phyloP scores from a whole-genome alignment of 805 yeast genomes.

The Metschnikowia matae region DNA sequence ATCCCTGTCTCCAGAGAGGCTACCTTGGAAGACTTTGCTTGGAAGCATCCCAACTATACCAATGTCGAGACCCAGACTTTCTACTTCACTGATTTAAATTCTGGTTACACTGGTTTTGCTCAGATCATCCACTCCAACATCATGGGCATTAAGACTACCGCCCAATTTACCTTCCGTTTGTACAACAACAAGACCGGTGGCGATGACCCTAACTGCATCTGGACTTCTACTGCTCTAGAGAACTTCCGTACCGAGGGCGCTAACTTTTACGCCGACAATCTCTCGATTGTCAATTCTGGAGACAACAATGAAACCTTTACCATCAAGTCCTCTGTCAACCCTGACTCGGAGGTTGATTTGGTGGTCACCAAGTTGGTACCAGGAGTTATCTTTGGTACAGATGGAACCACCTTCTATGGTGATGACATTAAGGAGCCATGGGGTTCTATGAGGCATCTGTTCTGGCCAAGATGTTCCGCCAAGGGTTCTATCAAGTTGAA shows the following conservation, averaged over 20 bases:
- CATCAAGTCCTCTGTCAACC: slow-evolving; percentile 62
- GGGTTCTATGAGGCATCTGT: slow-evolving; percentile 95
- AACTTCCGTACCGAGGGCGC: slow-evolving; percentile 70
- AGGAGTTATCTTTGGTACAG: slow-evolving; percentile 85
- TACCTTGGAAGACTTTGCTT: slow-evolving; percentile 62
- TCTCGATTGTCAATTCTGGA: slow-evolving; percentile 60
- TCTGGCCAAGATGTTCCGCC: slow-evolving; percentile 89
- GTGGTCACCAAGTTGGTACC: slow-evolving; percentile 57
- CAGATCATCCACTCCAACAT: slow-evolving; percentile 93
- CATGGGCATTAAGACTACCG: slow-evolving; percentile 81
- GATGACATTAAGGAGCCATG: slow-evolving; percentile 81
- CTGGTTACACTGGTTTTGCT: slow-evolving; percentile 77
- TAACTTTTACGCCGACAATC: slow-evolving; percentile 73
- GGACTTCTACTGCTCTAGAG: slow-evolving; percentile 91
- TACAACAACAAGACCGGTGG: slow-evolving; percentile 48
- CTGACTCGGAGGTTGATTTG: slow-evolving; percentile 69
- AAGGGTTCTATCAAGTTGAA: slow-evolving; percentile 58
- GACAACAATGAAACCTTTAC: slow-evolving; percentile 41
- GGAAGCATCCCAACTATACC: slow-evolving; percentile 72
- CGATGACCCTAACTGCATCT: slow-evolving; percentile 45
- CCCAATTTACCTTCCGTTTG: slow-evolving; percentile 89
- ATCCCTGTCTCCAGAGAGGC: slow-evolving; percentile 49
- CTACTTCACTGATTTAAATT: slow-evolving; percentile 63
- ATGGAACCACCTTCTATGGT: slow-evolving; percentile 85
- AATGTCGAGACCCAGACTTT: slow-evolving; percentile 96